These are phyloP conservation scores for Scenedesmus sp. DNA, from an alignment of 163 green algal genomes.

Conservation along the genomic window DNA sequence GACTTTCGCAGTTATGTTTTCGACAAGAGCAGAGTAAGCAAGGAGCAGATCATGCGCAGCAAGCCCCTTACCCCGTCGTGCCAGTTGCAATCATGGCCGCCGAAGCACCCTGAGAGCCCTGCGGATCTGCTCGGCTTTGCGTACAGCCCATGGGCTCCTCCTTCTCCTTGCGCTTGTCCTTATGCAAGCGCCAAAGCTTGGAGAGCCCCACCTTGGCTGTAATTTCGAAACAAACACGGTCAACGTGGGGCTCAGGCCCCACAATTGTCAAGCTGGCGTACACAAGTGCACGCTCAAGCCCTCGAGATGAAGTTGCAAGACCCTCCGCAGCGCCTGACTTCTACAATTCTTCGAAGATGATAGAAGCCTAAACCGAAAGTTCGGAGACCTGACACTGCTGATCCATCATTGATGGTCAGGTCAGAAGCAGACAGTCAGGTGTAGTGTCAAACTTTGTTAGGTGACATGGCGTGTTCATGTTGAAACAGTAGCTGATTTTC, in stretches of 20 bases:
- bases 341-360: neutral
- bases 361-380: neutral
- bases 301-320: neutral
- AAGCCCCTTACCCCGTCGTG: neutral
- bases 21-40: neutral
- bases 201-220: slow-evolving; percentile 31
- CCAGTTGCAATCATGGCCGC: neutral
- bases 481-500: neutral
- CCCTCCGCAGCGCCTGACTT: neutral
- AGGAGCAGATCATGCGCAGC: neutral
- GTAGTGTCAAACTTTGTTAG: neutral
- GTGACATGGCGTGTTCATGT: neutral
- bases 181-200: slow-evolving; percentile 31
- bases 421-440: neutral
- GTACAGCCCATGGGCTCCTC: slow-evolving; percentile 35
- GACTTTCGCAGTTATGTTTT: neutral
- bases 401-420: neutral
- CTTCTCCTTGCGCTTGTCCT: neutral
- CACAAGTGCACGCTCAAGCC: neutral
- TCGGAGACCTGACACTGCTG: neutral
- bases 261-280: neutral
- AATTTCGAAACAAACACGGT: neutral
- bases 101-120: neutral
- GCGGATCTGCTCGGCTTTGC: slow-evolving; percentile 19
- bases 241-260: neutral